A percentile compares a stretch with the other conserved stretches of the same genome.
Conservation (phyloP, 139 green algal species). For the Chlorella sp. region DNA sequence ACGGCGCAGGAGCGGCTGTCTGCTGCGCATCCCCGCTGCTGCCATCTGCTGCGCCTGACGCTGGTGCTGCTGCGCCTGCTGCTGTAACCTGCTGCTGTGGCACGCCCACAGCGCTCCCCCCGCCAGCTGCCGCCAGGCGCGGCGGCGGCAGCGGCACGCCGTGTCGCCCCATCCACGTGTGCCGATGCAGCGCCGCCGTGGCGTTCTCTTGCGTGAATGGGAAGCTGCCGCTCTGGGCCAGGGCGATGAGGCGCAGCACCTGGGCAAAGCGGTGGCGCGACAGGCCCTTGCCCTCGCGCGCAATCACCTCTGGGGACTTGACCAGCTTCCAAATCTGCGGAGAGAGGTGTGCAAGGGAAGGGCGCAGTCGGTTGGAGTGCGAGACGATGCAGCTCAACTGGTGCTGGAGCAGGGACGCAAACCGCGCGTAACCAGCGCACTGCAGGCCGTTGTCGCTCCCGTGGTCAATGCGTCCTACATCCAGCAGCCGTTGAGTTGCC, state of each 20-base stretch:
- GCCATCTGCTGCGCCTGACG: neutral
- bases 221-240: slow-evolving; percentile 34
- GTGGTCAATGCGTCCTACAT: no score
- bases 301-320: slow-evolving; percentile 36
- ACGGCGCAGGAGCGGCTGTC: no score
- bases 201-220: slow-evolving; percentile 28
- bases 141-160: slow-evolving; percentile 7
- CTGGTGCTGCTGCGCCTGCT: neutral
- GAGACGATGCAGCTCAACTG: no score
- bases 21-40: neutral
- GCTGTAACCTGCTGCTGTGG: neutral
- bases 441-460: no score
- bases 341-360: no score
- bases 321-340: slow-evolving; percentile 52
- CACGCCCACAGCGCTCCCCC: neutral
- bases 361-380: no score
- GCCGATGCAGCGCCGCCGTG: slow-evolving; percentile 21
- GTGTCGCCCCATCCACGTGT: slow-evolving; percentile 29
- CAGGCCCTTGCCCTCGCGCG: slow-evolving; percentile 43
- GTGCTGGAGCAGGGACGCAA: no score
- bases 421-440: no score
- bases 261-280: slow-evolving; percentile 45
- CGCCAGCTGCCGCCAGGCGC: neutral
- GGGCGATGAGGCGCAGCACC: slow-evolving; percentile 52
- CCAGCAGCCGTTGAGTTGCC: no score